phyloP scores from a whole-genome alignment of 2,329 filamentous ascomycete genomes.

The Fragosphaeria purpurea region DNA sequence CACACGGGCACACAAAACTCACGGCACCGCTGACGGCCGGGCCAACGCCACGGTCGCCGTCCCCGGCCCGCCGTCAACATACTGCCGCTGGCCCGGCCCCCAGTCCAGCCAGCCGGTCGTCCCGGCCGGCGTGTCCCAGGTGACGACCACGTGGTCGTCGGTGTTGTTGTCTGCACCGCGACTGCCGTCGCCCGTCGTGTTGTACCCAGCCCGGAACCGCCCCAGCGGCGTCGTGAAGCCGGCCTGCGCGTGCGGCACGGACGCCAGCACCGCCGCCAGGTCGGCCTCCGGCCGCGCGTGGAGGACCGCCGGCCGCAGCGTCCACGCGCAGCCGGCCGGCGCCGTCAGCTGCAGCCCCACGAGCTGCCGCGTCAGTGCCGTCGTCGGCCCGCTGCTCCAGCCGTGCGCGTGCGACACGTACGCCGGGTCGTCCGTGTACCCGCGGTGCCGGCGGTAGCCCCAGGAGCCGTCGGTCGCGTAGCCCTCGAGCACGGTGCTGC shows the following conservation, averaged over 20 bases:
- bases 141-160: too few relatives aligned
- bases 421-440: slow-evolving; percentile 26
- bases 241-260: slow-evolving; percentile 2
- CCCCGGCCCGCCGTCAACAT: too few relatives aligned
- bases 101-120: too few relatives aligned
- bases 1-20: too few relatives aligned
- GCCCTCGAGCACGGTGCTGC: slow-evolving; percentile 50
- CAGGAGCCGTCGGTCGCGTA: slow-evolving; percentile 40
- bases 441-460: slow-evolving; percentile 42
- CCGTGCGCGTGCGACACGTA: slow-evolving; percentile 40
- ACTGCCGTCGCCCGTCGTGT: too few relatives aligned
- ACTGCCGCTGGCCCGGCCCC: too few relatives aligned
- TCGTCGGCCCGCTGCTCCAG: slow-evolving; percentile 38
- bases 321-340: slow-evolving; percentile 6
- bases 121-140: too few relatives aligned
- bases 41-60: too few relatives aligned
- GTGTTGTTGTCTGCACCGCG: too few relatives aligned
- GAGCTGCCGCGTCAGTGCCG: slow-evolving; percentile 32
- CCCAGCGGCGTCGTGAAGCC: slow-evolving; percentile 8
- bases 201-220: slow-evolving; percentile 13
- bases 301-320: slow-evolving; percentile 3
- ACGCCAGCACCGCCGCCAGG: slow-evolving; percentile 4
- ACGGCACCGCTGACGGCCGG: too few relatives aligned
- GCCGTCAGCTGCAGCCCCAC: slow-evolving; percentile 30
- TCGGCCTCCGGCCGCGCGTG: not conserved